phyloP scores from a whole-genome alignment of 192 early-diverging fungal genomes.

The Spinellus fusiger region DNA sequence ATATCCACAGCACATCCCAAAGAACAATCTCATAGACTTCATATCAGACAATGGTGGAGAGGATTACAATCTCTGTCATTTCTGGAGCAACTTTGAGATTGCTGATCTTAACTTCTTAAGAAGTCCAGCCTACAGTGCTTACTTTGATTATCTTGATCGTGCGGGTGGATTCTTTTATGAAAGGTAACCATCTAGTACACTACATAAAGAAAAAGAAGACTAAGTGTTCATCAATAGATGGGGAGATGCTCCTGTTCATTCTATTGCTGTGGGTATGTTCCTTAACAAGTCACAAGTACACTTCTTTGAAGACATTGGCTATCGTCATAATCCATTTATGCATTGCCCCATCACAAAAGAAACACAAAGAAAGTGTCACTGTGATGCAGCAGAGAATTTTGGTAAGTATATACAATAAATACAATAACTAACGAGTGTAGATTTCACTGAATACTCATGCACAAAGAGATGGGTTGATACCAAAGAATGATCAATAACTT shows the following conservation, averaged over 20 bases:
- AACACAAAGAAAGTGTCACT: slow-evolving; percentile 44
- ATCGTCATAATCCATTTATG: slow-evolving; percentile 58
- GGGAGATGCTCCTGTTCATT: slow-evolving; percentile 75
- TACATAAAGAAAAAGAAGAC: slow-evolving; percentile 56
- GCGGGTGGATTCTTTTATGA: slow-evolving; percentile 88
- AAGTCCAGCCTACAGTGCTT: slow-evolving; percentile 57
- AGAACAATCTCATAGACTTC: slow-evolving; percentile 44
- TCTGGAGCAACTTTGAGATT: slow-evolving; percentile 91
- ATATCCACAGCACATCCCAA: slow-evolving; percentile 45
- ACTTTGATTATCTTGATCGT: slow-evolving; percentile 62
- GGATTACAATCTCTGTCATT: slow-evolving; percentile 64
- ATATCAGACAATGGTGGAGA: slow-evolving; percentile 42
- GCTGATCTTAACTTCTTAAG: slow-evolving; percentile 65
- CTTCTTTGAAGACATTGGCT: slow-evolving; percentile 73
- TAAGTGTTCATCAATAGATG: slow-evolving; percentile 38
- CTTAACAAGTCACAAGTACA: slow-evolving; percentile 61
- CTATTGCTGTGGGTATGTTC: slow-evolving; percentile 59
- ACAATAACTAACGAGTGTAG: not conserved
- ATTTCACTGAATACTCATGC: not conserved
- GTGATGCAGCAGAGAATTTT: slow-evolving; percentile 44
- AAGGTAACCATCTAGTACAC: slow-evolving; percentile 21
- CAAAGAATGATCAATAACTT: too few relatives aligned
- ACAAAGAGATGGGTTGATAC: not conserved
- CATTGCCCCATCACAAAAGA: slow-evolving; percentile 62
- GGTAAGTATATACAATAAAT: slow-evolving; percentile 27